phyloP scores from a whole-genome alignment of 208 protist genomes.

The Endotrypanum monterogeii region DNA sequence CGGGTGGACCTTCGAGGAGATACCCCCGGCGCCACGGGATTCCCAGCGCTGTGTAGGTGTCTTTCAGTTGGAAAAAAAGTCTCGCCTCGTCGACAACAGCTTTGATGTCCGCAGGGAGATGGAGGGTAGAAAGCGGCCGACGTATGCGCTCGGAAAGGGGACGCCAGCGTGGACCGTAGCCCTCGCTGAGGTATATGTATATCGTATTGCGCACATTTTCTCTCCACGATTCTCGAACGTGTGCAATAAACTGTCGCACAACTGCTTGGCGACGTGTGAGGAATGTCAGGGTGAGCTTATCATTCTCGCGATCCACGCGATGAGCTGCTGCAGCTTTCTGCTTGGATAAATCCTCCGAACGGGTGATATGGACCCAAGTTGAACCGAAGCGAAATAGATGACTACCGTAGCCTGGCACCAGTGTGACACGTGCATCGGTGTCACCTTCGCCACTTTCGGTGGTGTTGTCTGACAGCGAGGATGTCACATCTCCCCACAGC shows the following conservation, averaged over 20 bases:
- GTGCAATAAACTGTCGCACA: conserved; percentile 57
- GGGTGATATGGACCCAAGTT: conserved; percentile 73
- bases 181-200: conserved; percentile 64
- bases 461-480: conserved; percentile 9
- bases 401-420: conserved; percentile 86
- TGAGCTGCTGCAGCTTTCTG: conserved; percentile 37
- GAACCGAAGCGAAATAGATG: conserved; percentile 66
- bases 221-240: conserved; percentile 59
- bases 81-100: conserved; percentile 75
- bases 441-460: neutral
- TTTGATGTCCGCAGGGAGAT: conserved; percentile 52
- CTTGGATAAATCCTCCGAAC: conserved; percentile 72
- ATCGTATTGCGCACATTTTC: conserved; percentile 56
- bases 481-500: conserved; percentile 9
- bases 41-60: conserved; percentile 90
- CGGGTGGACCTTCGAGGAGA: conserved; percentile 94
- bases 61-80: conserved; percentile 75
- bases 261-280: conserved; percentile 62
- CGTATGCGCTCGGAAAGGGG: conserved; percentile 63
- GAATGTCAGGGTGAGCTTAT: conserved; percentile 73
- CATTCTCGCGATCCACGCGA: conserved; percentile 71
- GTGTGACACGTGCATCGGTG: conserved; percentile 25
- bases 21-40: conserved; percentile 96
- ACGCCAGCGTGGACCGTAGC: conserved; percentile 65
- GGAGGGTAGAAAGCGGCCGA: conserved; percentile 76